These are phyloP conservation scores for Dryas alaskensis DNA, from an alignment of 306 rosid species.

Conservation along the genomic window DNA sequence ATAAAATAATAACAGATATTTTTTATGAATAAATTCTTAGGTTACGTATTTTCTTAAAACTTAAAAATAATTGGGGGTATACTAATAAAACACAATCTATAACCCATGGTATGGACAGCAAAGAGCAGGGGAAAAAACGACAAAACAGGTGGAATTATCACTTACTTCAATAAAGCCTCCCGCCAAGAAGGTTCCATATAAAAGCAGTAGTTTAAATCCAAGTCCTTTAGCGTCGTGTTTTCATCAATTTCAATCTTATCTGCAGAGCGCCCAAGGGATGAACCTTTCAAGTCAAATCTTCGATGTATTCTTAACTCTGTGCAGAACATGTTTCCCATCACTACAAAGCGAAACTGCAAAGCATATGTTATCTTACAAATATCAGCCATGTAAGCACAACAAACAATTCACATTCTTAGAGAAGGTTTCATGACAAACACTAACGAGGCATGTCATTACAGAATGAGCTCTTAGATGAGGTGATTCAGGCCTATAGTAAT, in stretches of 20 bases:
- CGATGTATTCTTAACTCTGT: constrained; percentile 96
- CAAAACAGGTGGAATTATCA: constrained; percentile 15
- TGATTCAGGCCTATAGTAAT: constrained; percentile 15
- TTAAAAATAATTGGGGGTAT: not conserved
- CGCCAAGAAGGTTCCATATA: constrained; percentile 97
- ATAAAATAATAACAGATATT: not conserved
- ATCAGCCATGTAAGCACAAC: constrained; percentile 27
- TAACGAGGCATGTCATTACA: constrained; percentile 5
- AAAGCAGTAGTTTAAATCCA: constrained; percentile 83
- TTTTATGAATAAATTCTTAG: not conserved
- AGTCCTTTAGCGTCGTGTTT: constrained; percentile 92
- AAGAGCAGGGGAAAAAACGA: not conserved
- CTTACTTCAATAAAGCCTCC: constrained; percentile 76
- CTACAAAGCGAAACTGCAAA: constrained; percentile 95
- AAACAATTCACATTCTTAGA: constrained; percentile 5
- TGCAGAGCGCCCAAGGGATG: constrained; percentile 93
- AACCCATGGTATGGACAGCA: constrained; percentile 13
- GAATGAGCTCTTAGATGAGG: constrained; percentile 12
- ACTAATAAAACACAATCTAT: constrained; percentile 12
- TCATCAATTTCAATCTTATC: constrained; percentile 98
- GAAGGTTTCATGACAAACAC: constrained; percentile 19
- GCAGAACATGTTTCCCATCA: constrained; percentile 99
- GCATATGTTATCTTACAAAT: constrained; percentile 21
- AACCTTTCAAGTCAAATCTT: constrained; percentile 93
- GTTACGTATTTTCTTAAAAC: not conserved